Evolutionary conservation across 1,284 basidiomycete species (phyloP), one percentile per base, ranked within the genome.

Genomic region (Trichosporon ovoides): DNA sequence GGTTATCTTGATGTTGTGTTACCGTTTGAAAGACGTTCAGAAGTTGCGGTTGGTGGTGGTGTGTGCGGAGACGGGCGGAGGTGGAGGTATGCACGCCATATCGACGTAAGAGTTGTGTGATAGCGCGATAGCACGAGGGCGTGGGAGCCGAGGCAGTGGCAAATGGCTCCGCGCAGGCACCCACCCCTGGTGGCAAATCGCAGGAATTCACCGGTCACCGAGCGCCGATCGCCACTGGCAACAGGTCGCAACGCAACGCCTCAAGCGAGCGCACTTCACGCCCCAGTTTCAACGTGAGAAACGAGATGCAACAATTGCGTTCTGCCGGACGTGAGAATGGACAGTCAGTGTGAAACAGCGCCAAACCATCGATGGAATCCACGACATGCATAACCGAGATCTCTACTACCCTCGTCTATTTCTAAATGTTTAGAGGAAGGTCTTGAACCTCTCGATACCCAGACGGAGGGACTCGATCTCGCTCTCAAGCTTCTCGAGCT

Each of bases 401-500:
- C 40, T 28, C n/a, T n/a, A n/a, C 43, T 48, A 24, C 43, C 14
- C 22, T 35, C n/a, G 18, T 46, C 43, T 36, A 20, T 9, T 9
- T 43, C 37, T 56, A 40, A n/a, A n/a, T 31, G 33, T 40, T 51
- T 69, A 76, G 48, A 74, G 63, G 52, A 78, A 60, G 14, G 67
- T 62, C 60, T 70, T 66, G 69, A 78, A 78, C 54, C 75, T 65
- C 68, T 77, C 74, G 49, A 78, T 76, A 9, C 69, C 70, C 28
- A 71, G 59, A 38, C 71, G 67, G 51, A 78, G 62, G 7, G 72
- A 66, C 62, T 77, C 77, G 52, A 78, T 69, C 67, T 78, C 77
- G 18, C 68, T 65, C 38, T 76, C 73, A 40, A 72, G 62, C 67
- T 74, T 75, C 28, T 72, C 67, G 58, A 75, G 53, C 73, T 88